Percentiles rank a stretch among this genome's conserved stretches.
Evolutionary conservation across 805 yeast genomes (phyloP).

Genomic region (Zygosaccharomyces lentus): DNA sequence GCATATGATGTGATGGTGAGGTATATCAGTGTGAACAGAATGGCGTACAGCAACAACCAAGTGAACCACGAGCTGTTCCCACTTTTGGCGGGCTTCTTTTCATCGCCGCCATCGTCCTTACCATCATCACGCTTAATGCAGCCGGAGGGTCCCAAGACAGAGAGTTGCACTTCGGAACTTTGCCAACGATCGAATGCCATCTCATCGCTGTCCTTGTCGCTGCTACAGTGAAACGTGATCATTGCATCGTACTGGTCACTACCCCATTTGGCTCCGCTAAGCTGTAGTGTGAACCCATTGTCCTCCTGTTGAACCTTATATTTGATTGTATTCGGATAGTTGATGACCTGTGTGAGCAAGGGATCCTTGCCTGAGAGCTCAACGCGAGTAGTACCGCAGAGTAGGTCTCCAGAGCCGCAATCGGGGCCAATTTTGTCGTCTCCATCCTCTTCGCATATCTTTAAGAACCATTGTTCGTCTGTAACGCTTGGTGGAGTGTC

Average conservation of each 20-base stretch:
- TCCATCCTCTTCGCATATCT: conserved; percentile 53
- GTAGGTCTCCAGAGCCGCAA: conserved; percentile 68
- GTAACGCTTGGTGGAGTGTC: conserved; percentile 80
- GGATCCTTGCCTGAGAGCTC: conserved; percentile 46
- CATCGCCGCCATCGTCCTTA: conserved; percentile 23
- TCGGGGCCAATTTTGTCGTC: conserved; percentile 36
- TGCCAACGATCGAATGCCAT: conserved; percentile 25
- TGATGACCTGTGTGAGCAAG: conserved; percentile 56
- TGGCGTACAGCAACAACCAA: conserved; percentile 68
- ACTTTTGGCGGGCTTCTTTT: conserved; percentile 30
- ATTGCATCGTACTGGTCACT: conserved; percentile 45
- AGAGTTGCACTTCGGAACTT: conserved; percentile 25
- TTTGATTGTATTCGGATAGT: conserved; percentile 41
- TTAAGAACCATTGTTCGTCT: conserved; percentile 60
- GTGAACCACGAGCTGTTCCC: conserved; percentile 46
- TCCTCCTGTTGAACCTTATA: conserved; percentile 31
- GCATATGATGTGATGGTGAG: conserved; percentile 67
- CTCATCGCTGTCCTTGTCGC: conserved; percentile 34
- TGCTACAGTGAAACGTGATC: conserved; percentile 46
- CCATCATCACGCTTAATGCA: conserved; percentile 36
- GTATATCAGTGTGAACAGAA: conserved; percentile 72
- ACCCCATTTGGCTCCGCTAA: conserved; percentile 71
- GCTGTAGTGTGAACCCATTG: conserved; percentile 36
- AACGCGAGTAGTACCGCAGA: conserved; percentile 70
- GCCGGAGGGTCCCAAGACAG: conserved; percentile 42